These are phyloP conservation scores for Pseudoperonospora humuli DNA, from an alignment of 352 stramenopile genomes.

Conservation along the genomic window DNA sequence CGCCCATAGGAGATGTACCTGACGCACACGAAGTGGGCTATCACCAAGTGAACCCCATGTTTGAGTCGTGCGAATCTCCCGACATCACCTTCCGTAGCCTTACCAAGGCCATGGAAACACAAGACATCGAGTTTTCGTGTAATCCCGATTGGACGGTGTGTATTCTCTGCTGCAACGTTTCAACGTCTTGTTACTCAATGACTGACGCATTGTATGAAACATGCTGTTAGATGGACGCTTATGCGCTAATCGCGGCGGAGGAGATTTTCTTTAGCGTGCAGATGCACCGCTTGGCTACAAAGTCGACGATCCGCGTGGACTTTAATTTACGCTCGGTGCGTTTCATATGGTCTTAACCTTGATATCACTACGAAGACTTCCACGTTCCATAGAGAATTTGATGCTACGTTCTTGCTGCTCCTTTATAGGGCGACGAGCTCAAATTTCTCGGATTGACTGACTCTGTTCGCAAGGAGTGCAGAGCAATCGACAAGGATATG, in stretches of 20 bases:
- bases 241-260: conserved; percentile 54
- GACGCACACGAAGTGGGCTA: conserved; percentile 41
- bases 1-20: conserved; percentile 43
- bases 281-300: conserved; percentile 39
- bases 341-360: conserved; percentile 1
- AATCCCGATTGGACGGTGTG: conserved; percentile 56
- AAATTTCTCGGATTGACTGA: conserved; percentile 64
- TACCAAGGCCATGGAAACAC: conserved; percentile 31
- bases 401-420: conserved; percentile 8
- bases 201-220: background rate
- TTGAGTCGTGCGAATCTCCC: conserved; percentile 51
- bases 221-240: conserved; percentile 49
- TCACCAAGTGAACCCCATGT: conserved; percentile 62
- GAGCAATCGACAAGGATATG: conserved; percentile 53
- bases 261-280: conserved; percentile 61
- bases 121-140: conserved; percentile 48
- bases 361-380: background rate
- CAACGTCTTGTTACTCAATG: background rate
- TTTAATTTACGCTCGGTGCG: conserved; percentile 61
- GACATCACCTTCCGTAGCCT: conserved; percentile 42
- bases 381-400: conserved; percentile 9
- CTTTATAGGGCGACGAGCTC: conserved; percentile 48
- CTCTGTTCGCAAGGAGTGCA: conserved; percentile 53
- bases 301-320: conserved; percentile 52
- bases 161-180: conserved; percentile 2